These are phyloP conservation scores for Sechiopsis laciniata DNA, from an alignment of 306 rosid genomes.

Conservation along the genomic window DNA sequence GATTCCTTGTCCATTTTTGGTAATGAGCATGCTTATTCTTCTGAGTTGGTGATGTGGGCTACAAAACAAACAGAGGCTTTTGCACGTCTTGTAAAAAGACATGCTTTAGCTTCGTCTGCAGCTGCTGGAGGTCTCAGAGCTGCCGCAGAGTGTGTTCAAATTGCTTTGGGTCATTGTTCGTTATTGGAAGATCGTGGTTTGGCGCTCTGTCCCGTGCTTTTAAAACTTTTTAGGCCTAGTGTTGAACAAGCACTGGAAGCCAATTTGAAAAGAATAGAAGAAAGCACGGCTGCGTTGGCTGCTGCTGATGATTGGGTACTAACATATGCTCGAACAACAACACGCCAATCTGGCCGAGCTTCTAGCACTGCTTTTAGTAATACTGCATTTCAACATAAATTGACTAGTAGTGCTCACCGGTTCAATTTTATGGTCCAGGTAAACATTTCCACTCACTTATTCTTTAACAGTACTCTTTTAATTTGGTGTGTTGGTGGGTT, in stretches of 20 bases:
- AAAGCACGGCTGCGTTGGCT: slow-evolving; percentile 92
- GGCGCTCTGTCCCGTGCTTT: slow-evolving; percentile 85
- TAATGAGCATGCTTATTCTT: slow-evolving; percentile 67
- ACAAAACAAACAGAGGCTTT: slow-evolving; percentile 86
- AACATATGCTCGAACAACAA: slow-evolving; percentile 45
- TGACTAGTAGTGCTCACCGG: slow-evolving; percentile 92
- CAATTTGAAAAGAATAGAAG: slow-evolving; percentile 91
- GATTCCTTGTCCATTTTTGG: slow-evolving; percentile 89
- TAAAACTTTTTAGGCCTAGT: slow-evolving; percentile 92
- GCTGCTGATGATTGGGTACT: slow-evolving; percentile 99
- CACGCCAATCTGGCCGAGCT: slow-evolving; percentile 63
- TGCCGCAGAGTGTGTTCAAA: slow-evolving; percentile 99
- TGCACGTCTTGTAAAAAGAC: slow-evolving; percentile 79
- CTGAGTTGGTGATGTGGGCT: slow-evolving; percentile 98
- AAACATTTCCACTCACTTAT: slow-evolving; percentile 27
- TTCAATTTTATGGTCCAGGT: slow-evolving; percentile 99
- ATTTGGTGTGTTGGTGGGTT: not conserved
- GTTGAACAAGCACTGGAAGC: slow-evolving; percentile 96
- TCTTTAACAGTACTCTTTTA: too few relatives aligned
- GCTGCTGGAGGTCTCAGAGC: slow-evolving; percentile 99
- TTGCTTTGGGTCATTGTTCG: slow-evolving; percentile 96
- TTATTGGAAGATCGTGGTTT: slow-evolving; percentile 94
- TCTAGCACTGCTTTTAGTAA: slow-evolving; percentile 41
- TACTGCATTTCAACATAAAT: slow-evolving; percentile 71
- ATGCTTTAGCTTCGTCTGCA: slow-evolving; percentile 94